Percentiles rank a stretch among this genome's conserved stretches.
These are phyloP conservation scores for Coniella vitis DNA, from an alignment of 2,329 filamentous ascomycete species.

Conservation along the genomic window DNA sequence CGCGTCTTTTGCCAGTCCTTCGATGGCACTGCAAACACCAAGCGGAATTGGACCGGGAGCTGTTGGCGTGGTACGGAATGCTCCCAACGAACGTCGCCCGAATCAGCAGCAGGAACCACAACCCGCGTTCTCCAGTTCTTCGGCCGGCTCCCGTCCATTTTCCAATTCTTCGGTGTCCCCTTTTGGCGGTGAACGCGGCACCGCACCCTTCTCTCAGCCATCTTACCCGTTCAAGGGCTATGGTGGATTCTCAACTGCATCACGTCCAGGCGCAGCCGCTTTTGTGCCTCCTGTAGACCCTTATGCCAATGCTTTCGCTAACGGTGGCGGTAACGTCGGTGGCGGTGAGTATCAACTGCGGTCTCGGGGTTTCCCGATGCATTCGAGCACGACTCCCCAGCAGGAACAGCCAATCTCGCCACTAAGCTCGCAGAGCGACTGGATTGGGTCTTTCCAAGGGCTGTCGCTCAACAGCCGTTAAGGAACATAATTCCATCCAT, in stretches of 20 bases:
- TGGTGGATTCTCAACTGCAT: conserved; percentile 34
- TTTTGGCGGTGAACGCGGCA: conserved; percentile 36
- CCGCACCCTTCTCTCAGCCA: conserved; percentile 30
- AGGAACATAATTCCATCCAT: conserved; percentile 12
- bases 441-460: conserved; percentile 60
- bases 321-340: conserved; percentile 5
- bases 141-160: conserved; percentile 34
- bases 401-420: conserved; percentile 34
- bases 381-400: conserved; percentile 27
- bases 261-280: conserved; percentile 29
- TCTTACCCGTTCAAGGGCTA: conserved; percentile 37
- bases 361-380: conserved; percentile 37
- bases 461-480: conserved; percentile 62
- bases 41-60: conserved; percentile 61
- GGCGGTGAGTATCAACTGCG: conserved; percentile 37
- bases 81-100: conserved; percentile 41
- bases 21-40: conserved; percentile 63
- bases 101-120: conserved; percentile 36
- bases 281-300: conserved; percentile 37
- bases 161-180: conserved; percentile 36
- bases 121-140: conserved; percentile 29
- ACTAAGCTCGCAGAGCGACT: conserved; percentile 47
- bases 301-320: conserved; percentile 33
- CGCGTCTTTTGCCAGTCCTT: conserved; percentile 81
- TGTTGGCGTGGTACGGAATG: conserved; percentile 49